Evolutionary conservation across 1,139 yeast genomes (phyloP), one percentile per base, ranked within the genome.

Genomic region (Kodamaea fungicola): DNA sequence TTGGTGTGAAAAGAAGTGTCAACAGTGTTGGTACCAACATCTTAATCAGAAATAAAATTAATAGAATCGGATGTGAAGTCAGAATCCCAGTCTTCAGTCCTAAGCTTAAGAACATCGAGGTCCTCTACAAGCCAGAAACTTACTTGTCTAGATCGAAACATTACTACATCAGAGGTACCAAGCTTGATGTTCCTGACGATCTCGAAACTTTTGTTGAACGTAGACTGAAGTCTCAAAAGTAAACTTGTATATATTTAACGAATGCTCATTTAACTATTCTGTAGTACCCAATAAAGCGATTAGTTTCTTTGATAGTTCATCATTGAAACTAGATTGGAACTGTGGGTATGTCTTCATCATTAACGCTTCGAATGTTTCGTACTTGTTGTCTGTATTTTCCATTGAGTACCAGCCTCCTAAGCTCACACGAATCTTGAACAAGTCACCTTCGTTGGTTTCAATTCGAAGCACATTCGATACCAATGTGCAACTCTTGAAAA

Each of bases 81-180:
- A 71, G 92, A 47, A 76, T 87, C 39, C 90, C 90, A 22, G 64
- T 89, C 27, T 89, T 74, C 68, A 85, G 83, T 46, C 96, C 96
- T 19, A 71, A 77, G 38, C 72, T 89, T 42, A 76, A 80, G 47
- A 77, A 83, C 60, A 71, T 89, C 41, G 96, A 89, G 59, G 59
- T 86, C 28, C 61, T 89, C 47, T 74, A 85, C 61, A 81, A 80
- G 59, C 90, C 95, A 22, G 71, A 74, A 49, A 73, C 72, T 54
- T 82, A 85, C 64, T 76, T 80, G 71, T 58, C 71, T 19, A 77
- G 95, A 76, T 77, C 79, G 64, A 88, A 86, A 71, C 92, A 87
- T 49, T 88, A 82, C 71, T 89, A 86, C 62, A 85, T 89, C 56
- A 83, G 96, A 66, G 83, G 78, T 61, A 75, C 87, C 47, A 82